Evolutionary conservation across 495 filamentous ascomycete species (phyloP).

Genomic region (Rostrohypoxylon terebratum): DNA sequence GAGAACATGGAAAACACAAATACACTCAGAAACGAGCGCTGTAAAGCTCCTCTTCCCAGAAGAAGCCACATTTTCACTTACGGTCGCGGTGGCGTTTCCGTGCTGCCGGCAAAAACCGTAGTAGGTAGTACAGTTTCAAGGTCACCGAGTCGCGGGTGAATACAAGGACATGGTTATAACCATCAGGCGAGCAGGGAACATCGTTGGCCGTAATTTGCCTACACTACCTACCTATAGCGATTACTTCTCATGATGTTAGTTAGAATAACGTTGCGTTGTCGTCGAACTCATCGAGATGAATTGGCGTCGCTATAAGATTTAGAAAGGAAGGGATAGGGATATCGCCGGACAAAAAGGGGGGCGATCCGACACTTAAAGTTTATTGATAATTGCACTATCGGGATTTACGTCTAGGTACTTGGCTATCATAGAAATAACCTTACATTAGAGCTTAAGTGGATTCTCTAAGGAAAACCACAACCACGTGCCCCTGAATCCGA

Average conservation of each 20-base stretch:
- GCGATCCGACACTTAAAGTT: not conserved
- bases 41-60: constrained; percentile 14
- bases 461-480: not conserved
- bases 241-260: not conserved
- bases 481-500: not conserved
- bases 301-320: not conserved
- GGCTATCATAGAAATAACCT: constrained; percentile 2
- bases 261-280: not conserved
- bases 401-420: not conserved
- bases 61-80: constrained; percentile 34
- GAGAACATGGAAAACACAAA: constrained; percentile 33
- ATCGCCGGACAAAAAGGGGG: not conserved
- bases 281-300: not conserved
- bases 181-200: constrained; percentile 21
- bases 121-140: constrained; percentile 5
- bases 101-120: constrained; percentile 41
- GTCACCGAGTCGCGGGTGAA: constrained; percentile 36
- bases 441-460: not conserved
- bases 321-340: not conserved
- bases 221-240: constrained; percentile 2
- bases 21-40: constrained; percentile 9
- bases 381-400: not conserved
- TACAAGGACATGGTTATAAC: constrained; percentile 30
- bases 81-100: constrained; percentile 11
- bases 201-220: not conserved